phyloP scores from a whole-genome alignment of 2,329 filamentous ascomycete genomes.

The Septoria petroselini region DNA sequence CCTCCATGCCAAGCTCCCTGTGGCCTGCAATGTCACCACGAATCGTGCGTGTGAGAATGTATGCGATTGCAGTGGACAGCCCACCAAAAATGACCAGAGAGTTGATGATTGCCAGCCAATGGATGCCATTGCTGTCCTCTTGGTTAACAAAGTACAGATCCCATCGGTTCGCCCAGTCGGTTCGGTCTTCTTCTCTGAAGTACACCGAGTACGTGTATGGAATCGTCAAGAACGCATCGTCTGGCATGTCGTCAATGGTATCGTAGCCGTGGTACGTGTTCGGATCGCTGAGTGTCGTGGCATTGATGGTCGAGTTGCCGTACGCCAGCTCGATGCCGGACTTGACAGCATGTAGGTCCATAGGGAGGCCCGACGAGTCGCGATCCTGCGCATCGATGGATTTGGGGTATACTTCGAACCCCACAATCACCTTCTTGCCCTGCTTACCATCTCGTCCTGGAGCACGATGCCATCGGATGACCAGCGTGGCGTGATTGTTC shows the following conservation, averaged over 20 bases:
- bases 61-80: slow-evolving; percentile 72
- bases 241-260: slow-evolving; percentile 52
- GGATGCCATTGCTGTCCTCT: slow-evolving; percentile 74
- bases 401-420: slow-evolving; percentile 87
- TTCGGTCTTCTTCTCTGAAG: slow-evolving; percentile 74
- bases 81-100: slow-evolving; percentile 79
- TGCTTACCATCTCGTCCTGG: slow-evolving; percentile 65
- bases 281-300: slow-evolving; percentile 51
- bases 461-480: slow-evolving; percentile 72
- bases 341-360: slow-evolving; percentile 61
- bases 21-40: slow-evolving; percentile 74
- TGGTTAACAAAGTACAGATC: slow-evolving; percentile 88
- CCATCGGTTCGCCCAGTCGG: slow-evolving; percentile 84
- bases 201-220: slow-evolving; percentile 89
- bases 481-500: slow-evolving; percentile 84
- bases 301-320: slow-evolving; percentile 58
- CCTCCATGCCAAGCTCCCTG: slow-evolving; percentile 63
- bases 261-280: slow-evolving; percentile 55
- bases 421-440: slow-evolving; percentile 76
- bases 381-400: slow-evolving; percentile 66
- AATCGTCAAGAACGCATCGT: slow-evolving; percentile 65
- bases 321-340: slow-evolving; percentile 68
- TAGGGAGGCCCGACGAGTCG: slow-evolving; percentile 64
- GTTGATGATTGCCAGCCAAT: slow-evolving; percentile 87
- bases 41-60: slow-evolving; percentile 76